Base-by-base conservation (phyloP, 1,139 yeast genomes). In the Yamadazyma epiphylla region DNA sequence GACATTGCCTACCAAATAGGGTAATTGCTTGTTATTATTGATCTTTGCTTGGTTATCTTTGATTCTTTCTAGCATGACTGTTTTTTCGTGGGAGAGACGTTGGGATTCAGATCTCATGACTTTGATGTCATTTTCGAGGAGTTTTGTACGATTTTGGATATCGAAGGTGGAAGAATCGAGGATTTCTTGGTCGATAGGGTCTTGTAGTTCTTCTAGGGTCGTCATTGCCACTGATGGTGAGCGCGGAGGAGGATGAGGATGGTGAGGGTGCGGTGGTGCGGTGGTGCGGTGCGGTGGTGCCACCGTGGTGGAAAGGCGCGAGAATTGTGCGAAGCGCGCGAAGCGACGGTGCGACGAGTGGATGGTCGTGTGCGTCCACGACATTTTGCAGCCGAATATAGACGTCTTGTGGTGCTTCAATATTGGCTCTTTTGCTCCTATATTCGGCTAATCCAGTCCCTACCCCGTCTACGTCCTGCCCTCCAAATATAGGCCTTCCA, bases 21-120 rank as follows among this genome's bases (percentile, higher is more conserved):
- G 99, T 52, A 94, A 71, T 58, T 88, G 97, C 61, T 83, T 86
- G 60, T 94, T 94, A 55, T 91, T 89, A 53, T 87, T 88, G 58
- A 94, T 91, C 65, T 94, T 94, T 49, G 89, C 97, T 57, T 83
- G 89, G 63, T 94, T 94, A 53, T 91, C 98, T 55, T 89, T 88
- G 60, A 94, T 88, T 57, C 94, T 81, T 47, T 88, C 97, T 38
- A 79, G 64, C 96, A 89, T 91, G 32, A 88, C 86, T 34, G 86
- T 77, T 63, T 86, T 87, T 53, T 94, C 98, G 58, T 91, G 97
- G 31, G 85, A 75, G 42, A 94, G 69, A 52, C 98, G 74, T 58
- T 89, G 95, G 48, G 79, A 72, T 62, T 94, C 98, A 8, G 95
- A 85, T 51, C 87, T 75, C 85, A 94, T 88, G 46, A 94, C 94